phyloP scores from a whole-genome alignment of 805 yeast species.

The Saccharomycopsis oosterbeekiorum region DNA sequence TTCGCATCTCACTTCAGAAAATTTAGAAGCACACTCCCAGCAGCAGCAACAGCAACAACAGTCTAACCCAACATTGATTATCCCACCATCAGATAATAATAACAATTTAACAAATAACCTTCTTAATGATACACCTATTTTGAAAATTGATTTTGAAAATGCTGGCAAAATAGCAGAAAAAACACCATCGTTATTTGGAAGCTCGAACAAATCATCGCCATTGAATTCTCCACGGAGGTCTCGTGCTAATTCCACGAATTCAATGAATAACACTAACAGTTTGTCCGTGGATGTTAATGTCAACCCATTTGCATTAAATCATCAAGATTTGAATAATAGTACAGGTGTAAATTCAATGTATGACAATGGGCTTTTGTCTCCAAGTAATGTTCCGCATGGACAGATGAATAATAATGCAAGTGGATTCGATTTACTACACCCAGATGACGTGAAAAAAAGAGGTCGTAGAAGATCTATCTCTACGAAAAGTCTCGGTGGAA shows the following conservation, averaged over 20 bases:
- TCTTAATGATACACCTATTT: neutral
- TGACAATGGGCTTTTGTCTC: slow-evolving; percentile 15
- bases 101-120: neutral
- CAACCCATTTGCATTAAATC: neutral
- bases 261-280: slow-evolving; percentile 1
- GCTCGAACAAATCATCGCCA: slow-evolving; percentile 31
- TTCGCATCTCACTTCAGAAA: slow-evolving; percentile 6
- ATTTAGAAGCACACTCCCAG: slow-evolving; percentile 6
- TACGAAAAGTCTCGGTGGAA: slow-evolving; percentile 13
- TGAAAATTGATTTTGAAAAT: slow-evolving; percentile 7
- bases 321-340: neutral
- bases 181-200: slow-evolving; percentile 49
- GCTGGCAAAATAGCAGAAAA: slow-evolving; percentile 31
- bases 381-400: slow-evolving; percentile 28
- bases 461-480: slow-evolving; percentile 24
- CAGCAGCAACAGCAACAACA: neutral
- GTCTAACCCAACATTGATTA: neutral
- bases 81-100: neutral
- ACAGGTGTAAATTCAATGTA: neutral
- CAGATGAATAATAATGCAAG: neutral
- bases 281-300: slow-evolving; percentile 16
- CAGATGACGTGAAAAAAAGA: slow-evolving; percentile 28
- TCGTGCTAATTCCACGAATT: slow-evolving; percentile 24
- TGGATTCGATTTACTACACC: slow-evolving; percentile 23
- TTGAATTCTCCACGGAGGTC: slow-evolving; percentile 29